Evolutionary conservation across 2,329 filamentous ascomycete genomes (phyloP).

Genomic region (Penicillium sp.): DNA sequence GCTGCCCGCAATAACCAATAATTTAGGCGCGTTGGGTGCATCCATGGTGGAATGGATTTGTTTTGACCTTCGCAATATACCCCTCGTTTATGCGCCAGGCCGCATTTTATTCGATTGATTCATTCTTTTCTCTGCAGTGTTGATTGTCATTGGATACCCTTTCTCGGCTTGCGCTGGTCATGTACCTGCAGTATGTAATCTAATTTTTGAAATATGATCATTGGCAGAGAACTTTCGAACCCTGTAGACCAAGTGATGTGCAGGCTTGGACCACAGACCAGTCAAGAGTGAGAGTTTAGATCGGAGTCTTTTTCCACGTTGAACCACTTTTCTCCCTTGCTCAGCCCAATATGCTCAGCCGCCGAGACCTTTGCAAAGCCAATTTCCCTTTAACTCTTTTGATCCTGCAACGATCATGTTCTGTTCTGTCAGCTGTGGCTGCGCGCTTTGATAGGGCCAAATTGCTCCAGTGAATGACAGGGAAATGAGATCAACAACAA

Average conservation of each 20-base stretch:
- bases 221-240: neutral
- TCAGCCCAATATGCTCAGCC: neutral
- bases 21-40: neutral
- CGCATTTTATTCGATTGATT: neutral
- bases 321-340: conserved; percentile 5
- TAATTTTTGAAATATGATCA: neutral
- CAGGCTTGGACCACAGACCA: conserved; percentile 3
- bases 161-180: neutral
- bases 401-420: neutral
- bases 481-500: conserved; percentile 12
- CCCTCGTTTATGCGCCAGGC: neutral
- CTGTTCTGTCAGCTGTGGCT: conserved; percentile 11
- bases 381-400: conserved; percentile 3
- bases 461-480: conserved; percentile 13
- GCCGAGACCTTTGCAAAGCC: too few relatives aligned
- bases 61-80: conserved; percentile 8
- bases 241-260: neutral
- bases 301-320: conserved; percentile 15
- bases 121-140: neutral
- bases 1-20: conserved; percentile 29
- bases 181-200: neutral
- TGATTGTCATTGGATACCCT: conserved; percentile 7
- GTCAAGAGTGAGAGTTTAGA: neutral
- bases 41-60: conserved; percentile 20
- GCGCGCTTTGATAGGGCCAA: conserved; percentile 13